These are phyloP conservation scores for Thalassiosira exigua DNA, from an alignment of 352 stramenopile genomes.

Conservation along the genomic window DNA sequence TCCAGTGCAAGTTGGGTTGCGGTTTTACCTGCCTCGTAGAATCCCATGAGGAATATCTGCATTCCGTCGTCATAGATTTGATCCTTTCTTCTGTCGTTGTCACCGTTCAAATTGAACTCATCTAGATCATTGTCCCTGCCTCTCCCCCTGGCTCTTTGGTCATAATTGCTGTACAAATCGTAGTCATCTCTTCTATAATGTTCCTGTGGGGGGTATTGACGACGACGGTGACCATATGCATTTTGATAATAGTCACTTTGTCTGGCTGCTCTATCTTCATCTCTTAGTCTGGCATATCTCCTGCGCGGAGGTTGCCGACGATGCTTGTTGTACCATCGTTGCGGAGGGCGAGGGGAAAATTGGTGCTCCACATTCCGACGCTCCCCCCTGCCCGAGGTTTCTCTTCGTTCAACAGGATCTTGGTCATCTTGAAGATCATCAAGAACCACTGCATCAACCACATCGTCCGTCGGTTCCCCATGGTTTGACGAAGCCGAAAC, in stretches of 20 bases:
- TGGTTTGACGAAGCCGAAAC: background rate
- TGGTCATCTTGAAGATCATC: slow-evolving; percentile 4
- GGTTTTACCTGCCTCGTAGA: slow-evolving; percentile 44
- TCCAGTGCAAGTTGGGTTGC: slow-evolving; percentile 28
- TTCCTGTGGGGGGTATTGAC: background rate
- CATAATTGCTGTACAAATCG: slow-evolving; percentile 14
- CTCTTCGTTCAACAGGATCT: background rate
- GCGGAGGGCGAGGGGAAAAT: background rate
- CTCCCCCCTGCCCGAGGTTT: background rate
- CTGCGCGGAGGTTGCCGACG: background rate
- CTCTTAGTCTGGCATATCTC: background rate
- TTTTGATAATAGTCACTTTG: slow-evolving; percentile 9
- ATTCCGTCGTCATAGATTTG: slow-evolving; percentile 43
- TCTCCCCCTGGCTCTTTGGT: slow-evolving; percentile 4
- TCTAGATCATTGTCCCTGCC: slow-evolving; percentile 6
- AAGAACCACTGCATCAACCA: slow-evolving; percentile 26
- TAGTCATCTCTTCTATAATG: slow-evolving; percentile 3
- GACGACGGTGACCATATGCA: slow-evolving; percentile 15
- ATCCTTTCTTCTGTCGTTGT: slow-evolving; percentile 2
- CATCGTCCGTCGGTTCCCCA: background rate
- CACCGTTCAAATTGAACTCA: slow-evolving; percentile 18
- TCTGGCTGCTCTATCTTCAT: background rate
- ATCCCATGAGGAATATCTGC: slow-evolving; percentile 57
- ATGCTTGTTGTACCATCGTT: slow-evolving; percentile 7
- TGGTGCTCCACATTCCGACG: background rate